These are phyloP conservation scores for Persicaria tinctoria DNA, from an alignment of 148 eudicot genomes.

Conservation along the genomic window DNA sequence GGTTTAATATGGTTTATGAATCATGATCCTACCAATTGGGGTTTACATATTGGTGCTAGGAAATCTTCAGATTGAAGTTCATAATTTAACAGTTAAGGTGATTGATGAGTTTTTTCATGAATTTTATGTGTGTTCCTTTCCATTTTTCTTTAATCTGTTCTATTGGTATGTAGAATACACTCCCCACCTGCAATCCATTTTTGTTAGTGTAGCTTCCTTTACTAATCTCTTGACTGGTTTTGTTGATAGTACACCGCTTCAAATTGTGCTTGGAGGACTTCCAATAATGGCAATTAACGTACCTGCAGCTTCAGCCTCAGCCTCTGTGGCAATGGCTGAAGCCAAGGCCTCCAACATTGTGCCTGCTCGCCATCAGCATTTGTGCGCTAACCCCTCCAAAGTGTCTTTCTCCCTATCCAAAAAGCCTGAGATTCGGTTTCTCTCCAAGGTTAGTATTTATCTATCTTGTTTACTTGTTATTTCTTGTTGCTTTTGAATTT, in stretches of 20 bases:
- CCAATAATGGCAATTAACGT: slow-evolving; percentile 12
- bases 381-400: slow-evolving; percentile 8
- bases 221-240: background rate
- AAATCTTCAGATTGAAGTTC: background rate
- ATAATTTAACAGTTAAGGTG: background rate
- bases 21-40: background rate
- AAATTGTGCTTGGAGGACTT: background rate
- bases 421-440: slow-evolving; percentile 9
- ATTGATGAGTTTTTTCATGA: background rate
- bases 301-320: slow-evolving; percentile 12
- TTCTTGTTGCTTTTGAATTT: background rate
- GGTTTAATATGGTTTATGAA: no score
- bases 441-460: slow-evolving; percentile 10
- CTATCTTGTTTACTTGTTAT: background rate
- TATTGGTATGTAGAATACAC: no score
- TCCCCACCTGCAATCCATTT: background rate
- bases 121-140: background rate
- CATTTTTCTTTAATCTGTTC: no score
- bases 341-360: slow-evolving; percentile 6
- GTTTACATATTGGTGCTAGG: background rate
- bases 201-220: background rate
- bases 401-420: slow-evolving; percentile 5
- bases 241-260: background rate
- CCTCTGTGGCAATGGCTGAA: slow-evolving; percentile 7
- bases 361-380: background rate